These are phyloP conservation scores for Poronia punctata DNA, from an alignment of 495 filamentous ascomycete genomes.

Conservation along the genomic window DNA sequence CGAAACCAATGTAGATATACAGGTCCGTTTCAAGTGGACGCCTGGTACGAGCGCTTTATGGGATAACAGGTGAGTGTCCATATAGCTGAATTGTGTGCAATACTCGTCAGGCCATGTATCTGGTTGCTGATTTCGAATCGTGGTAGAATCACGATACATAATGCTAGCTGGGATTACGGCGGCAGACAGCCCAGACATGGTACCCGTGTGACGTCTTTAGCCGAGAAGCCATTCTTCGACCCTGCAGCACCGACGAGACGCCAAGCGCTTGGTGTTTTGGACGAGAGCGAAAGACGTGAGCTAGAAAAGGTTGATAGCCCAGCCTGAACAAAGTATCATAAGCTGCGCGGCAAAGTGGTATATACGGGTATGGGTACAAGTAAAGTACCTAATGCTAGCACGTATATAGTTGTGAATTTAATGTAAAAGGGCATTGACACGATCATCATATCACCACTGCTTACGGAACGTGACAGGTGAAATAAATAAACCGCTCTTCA, in stretches of 20 bases:
- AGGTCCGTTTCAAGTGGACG: constrained; percentile 61
- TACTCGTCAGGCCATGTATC: no score
- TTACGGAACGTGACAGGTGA: no score
- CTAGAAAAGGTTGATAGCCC: constrained; percentile 23
- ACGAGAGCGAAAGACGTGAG: constrained; percentile 18
- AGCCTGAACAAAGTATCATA: no score
- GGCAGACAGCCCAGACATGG: constrained; percentile 56
- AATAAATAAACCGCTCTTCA: no score
- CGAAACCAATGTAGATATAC: constrained; percentile 60
- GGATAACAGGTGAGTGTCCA: constrained; percentile 51
- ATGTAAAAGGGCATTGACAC: no score
- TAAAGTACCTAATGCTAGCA: no score
- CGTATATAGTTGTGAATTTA: no score
- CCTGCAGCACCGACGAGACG: constrained; percentile 50
- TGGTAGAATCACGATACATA: constrained; percentile 58
- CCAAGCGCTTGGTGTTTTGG: constrained; percentile 47
- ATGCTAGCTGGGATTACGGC: constrained; percentile 62
- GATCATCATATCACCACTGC: no score
- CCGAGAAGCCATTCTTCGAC: constrained; percentile 59
- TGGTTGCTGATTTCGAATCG: constrained; percentile 1
- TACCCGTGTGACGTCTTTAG: constrained; percentile 56
- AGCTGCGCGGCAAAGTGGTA: no score
- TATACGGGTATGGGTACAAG: no score
- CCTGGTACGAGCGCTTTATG: constrained; percentile 54
- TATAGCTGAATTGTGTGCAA: background rate